Base-by-base conservation (phyloP, 371 early-diverging fungal species). In the Mortierella sp. region DNA sequence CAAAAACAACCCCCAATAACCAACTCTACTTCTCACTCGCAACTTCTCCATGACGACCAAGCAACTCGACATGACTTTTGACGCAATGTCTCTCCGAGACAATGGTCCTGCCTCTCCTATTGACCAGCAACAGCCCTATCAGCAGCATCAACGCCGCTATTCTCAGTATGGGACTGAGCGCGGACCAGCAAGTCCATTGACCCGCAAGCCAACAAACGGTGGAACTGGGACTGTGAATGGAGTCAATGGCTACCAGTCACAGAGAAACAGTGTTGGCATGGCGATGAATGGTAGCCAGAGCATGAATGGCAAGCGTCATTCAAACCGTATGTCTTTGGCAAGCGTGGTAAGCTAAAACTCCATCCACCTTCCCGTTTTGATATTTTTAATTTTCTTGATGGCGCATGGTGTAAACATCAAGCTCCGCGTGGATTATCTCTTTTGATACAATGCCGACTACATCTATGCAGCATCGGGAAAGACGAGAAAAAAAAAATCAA, bases 31-130 rank as follows among this genome's bases (percentile, higher is more conserved):
- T 37, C 34, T 28, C 19, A 34, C 31, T 54, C 55, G 7, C 4
- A 37, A 37, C 37, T 37, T 15, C 43, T 43, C 43, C 59, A 66
- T 68, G 68, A 62, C 67, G 26, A 68, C 59, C 58, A 67, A 85
- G 74, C 82, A 72, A 54, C 72, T 83, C 61, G 74, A 74, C 66
- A 69, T 79, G 73, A 67, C 81, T 68, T 77, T 83, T 71, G 87
- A 86, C 65, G 83, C 85, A 67, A 69, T 86, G 64, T 77, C 79
- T 29, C 83, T 86, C 56, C 76, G 83, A 61, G 86, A 85, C 70
- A 71, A 70, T 43, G 80, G 73, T 58, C 64, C 82, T 19, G 68
- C 72, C 22, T 79, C 82, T 45, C 82, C 73, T 13, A 64, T 69
- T 32, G 84, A 65, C 29, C 56, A 56, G 56, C 69, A 83, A 72